Evolutionary conservation across 1,139 yeast species (phyloP).

Genomic region (Candida sanyaensis): DNA sequence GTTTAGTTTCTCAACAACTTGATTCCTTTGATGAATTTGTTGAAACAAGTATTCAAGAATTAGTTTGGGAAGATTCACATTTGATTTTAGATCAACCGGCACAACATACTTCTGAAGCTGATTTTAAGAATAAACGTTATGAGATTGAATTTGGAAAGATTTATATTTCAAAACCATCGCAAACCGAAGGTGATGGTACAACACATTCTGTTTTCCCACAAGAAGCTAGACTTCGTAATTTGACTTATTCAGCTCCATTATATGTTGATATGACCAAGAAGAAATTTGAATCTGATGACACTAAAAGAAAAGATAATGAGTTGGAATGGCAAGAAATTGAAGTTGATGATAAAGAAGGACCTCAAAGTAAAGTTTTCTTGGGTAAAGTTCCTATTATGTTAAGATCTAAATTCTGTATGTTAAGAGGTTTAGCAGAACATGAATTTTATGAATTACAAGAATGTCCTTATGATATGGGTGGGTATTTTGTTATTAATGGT

Average conservation of each 20-base stretch:
- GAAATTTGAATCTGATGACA: conserved; percentile 82
- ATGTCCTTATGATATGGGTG: conserved; percentile 99
- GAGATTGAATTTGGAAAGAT: conserved; percentile 97
- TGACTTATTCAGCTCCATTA: conserved; percentile 94
- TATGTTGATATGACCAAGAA: conserved; percentile 95
- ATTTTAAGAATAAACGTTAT: conserved; percentile 86
- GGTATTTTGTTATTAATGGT: conserved; percentile 96
- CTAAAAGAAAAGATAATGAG: conserved; percentile 55
- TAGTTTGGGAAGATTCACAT: conserved; percentile 94
- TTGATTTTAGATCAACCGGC: conserved; percentile 97
- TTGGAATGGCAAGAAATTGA: conserved; percentile 68
- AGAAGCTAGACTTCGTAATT: conserved; percentile 93
- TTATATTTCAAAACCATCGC: conserved; percentile 93
- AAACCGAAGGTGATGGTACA: conserved; percentile 99
- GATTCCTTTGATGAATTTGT: conserved; percentile 98
- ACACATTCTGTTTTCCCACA: conserved; percentile 99
- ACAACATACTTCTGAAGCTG: conserved; percentile 90
- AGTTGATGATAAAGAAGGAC: conserved; percentile 67
- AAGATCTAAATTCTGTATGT: conserved; percentile 92
- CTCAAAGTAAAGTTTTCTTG: conserved; percentile 75
- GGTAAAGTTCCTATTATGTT: conserved; percentile 99
- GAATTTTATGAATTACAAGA: conserved; percentile 95
- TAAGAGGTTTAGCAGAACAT: conserved; percentile 89
- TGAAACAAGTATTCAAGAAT: conserved; percentile 93
- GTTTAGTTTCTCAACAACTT: conserved; percentile 95